A percentile compares a stretch with the other conserved stretches of the same genome.
Conservation (phyloP, 202 grass and related monocot species). For the Brachypodium distachyon region DNA sequence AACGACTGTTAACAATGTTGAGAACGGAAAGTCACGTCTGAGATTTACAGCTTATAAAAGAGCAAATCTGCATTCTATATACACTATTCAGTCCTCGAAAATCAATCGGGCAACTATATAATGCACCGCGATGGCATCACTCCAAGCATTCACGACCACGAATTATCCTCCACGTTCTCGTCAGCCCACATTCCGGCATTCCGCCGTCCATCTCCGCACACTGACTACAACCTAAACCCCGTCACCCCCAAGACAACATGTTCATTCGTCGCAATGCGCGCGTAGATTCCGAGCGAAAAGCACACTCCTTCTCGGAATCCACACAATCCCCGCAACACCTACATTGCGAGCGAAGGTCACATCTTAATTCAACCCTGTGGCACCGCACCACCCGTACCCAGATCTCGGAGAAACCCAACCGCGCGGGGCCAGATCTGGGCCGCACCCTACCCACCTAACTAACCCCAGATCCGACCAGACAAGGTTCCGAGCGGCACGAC, state of each 20-base stretch:
- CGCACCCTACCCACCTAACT: too few species aligned
- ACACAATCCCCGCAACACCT: not conserved
- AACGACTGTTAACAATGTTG: not conserved
- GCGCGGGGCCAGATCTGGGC: conserved; percentile 14
- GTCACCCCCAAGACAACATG: too few species aligned
- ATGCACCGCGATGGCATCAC: too few species aligned
- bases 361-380: not conserved
- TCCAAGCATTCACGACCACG: not conserved
- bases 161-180: not conserved
- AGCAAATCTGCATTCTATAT: not conserved
- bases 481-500: too few species aligned
- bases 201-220: too few species aligned
- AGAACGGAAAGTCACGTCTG: not conserved
- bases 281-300: not conserved
- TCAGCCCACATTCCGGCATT: not conserved
- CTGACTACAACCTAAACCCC: too few species aligned
- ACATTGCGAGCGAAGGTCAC: not conserved
- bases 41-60: not conserved
- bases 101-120: not conserved
- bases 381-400: not conserved
- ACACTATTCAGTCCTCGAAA: not conserved
- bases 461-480: conserved; percentile 3
- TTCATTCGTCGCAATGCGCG: not conserved
- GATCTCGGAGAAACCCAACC: not conserved
- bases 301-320: not conserved